Evolutionary conservation across 1,284 basidiomycete species (phyloP), one percentile per base, ranked within the genome.

Genomic region (Vanrija humicola): DNA sequence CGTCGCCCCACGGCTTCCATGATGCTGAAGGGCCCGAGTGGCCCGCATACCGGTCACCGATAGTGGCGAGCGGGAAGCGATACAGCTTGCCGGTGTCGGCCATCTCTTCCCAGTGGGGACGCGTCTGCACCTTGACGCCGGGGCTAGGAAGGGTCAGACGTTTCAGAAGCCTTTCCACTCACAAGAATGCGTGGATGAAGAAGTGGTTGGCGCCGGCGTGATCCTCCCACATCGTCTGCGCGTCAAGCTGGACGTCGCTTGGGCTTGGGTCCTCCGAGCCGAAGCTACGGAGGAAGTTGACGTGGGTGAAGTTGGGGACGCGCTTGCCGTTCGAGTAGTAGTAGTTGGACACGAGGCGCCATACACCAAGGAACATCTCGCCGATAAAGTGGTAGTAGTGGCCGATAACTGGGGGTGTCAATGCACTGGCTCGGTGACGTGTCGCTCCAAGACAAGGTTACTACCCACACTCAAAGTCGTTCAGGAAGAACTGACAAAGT

Each of bases 381-480:
- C 69, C 69, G 29, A 69, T 59, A 59, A 63, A 64, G 56, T 70
- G 68, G 52, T 70, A 70, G 58, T 63, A 65, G 46, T 68, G 67
- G 16, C 54, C 56, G 14, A 67, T 58, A 48, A 65, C 66, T 68
- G 47, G 16, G 14, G 21, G 26, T 46, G 40, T 25, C 10, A 18
- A 9, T 18, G 21, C 23, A 46, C n/a, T 29, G 38, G 49, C 26
- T 28, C 21, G 21, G 21, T 21, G 19, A 19, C n/a, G 7, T 19
- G 15, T 28, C 5, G 28, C 34, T 23, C 21, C 21, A 26, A 42
- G 39, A 5, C 34, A 43, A 29, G 40, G 8, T 7, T 5, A 45
- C 56, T 5, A 45, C 56, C 15, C 42, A 58, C 56, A 58, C 7
- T 44, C 12, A 28, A 51, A 38, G 38, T 58, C 67, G 50, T 67